A percentile compares a stretch with the other conserved stretches of the same genome.
Conservation (phyloP, 2,329 filamentous ascomycete genomes). For the Nemania diffusa region DNA sequence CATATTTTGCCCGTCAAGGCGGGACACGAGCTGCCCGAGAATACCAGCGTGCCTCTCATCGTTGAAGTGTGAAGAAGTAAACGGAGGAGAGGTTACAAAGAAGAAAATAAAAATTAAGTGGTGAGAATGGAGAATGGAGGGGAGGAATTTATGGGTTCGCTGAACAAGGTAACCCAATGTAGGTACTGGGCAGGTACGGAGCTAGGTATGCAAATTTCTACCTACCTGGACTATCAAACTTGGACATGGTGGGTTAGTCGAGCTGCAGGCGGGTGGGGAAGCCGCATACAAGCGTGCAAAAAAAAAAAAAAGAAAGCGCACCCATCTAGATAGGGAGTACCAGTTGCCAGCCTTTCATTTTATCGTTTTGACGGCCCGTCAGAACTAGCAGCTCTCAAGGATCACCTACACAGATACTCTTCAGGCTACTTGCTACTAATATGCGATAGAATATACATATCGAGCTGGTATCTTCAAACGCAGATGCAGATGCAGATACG, state of each 20-base stretch:
- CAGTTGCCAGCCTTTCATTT: background rate
- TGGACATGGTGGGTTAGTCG: too few relatives aligned
- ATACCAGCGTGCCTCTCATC: slow-evolving; percentile 75
- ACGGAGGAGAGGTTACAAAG: slow-evolving; percentile 38
- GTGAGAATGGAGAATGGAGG: slow-evolving; percentile 43
- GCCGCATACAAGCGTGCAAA: too few relatives aligned
- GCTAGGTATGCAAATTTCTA: background rate
- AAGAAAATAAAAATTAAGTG: slow-evolving; percentile 34
- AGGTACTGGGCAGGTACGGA: background rate
- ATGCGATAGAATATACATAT: too few relatives aligned
- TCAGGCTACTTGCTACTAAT: too few relatives aligned
- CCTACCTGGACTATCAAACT: too few relatives aligned
- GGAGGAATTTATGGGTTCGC: slow-evolving; percentile 31
- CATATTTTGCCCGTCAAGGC: slow-evolving; percentile 73
- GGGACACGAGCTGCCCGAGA: slow-evolving; percentile 74
- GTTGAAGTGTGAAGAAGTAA: slow-evolving; percentile 45
- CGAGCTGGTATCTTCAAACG: too few relatives aligned
- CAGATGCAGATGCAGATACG: too few relatives aligned
- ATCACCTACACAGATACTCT: too few relatives aligned
- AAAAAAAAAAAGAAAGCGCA: background rate
- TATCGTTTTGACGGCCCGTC: background rate
- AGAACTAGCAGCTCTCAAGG: background rate
- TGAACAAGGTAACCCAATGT: slow-evolving; percentile 10
- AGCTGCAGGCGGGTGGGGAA: too few relatives aligned
- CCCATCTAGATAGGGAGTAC: background rate